Evolutionary conservation across 768 basidiomycete genomes (phyloP), one percentile per base, ranked within the genome.

Genomic region (Porphyrellus cyaneotinctus): DNA sequence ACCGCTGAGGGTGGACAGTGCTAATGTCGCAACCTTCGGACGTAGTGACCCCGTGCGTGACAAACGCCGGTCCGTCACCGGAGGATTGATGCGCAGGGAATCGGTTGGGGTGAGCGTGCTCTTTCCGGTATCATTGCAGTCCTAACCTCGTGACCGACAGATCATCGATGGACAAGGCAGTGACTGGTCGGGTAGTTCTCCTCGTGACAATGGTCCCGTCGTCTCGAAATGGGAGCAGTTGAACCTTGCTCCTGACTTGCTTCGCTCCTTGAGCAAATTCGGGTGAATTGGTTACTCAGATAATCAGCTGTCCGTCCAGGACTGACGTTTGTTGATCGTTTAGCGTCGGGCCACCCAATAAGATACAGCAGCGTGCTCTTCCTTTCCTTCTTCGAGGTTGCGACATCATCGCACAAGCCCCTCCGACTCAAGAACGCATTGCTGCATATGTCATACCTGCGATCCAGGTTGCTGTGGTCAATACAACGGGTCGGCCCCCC

Each of bases 401-500:
- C 33, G 97, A 99, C 63, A 97, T 98, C 64, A 98, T 99, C 63
- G 95, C 95, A 10, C 97, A 99, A 72, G 97, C 95, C 11, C 97
- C 97, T 43, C 95, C 97, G 1, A 98, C 97, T 0, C 95, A 97
- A 68, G 97, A 99, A 69, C 82, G 97, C 42, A 99, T 99, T 62
- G 95, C 95, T 22, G 93, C 95, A 53, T 99, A 99, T 71, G 86
- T 93, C 45, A 93, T 95, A 54, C 93, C 91, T 44, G 89, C 88
- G 26, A 88, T 93, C 41, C 89, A 92, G 63, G 81, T 87, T 47
- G 87, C 88, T 31, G 75, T 94, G 51, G 79, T 84, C 32, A 79
- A 86, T 54, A 78, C 85, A 23, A 59, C 74, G 17, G 72, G 72
- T 26, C 81, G 78, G 12, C 77, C 76, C 31, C 78, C 84, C 15